Conservation (phyloP, 2,329 filamentous ascomycete species). For the Chrysosporium queenslandicum region DNA sequence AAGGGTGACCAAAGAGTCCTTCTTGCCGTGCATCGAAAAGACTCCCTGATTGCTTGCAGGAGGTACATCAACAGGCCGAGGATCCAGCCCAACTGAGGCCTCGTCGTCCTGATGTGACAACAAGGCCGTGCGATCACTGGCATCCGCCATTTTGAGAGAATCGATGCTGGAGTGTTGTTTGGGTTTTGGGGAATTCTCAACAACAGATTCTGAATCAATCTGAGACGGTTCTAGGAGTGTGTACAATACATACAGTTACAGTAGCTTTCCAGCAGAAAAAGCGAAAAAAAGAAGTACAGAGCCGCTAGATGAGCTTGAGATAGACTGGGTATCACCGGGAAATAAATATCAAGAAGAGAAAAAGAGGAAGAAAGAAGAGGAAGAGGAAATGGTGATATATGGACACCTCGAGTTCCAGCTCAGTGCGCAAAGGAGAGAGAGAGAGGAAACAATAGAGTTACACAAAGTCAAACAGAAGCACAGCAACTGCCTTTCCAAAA, state of each 20-base stretch:
- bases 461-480: neutral
- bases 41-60: neutral
- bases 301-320: neutral
- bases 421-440: neutral
- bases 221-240: neutral
- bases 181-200: no score
- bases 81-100: neutral
- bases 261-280: no score
- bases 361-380: neutral
- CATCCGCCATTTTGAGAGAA: neutral
- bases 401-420: neutral
- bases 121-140: constrained; percentile 1
- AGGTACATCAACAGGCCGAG: neutral
- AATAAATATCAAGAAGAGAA: neutral
- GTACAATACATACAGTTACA: neutral
- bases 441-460: neutral
- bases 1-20: neutral
- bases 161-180: neutral
- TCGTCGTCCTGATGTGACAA: constrained; percentile 3
- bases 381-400: neutral
- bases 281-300: neutral
- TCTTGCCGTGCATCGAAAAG: constrained; percentile 1
- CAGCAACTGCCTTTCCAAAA: neutral
- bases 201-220: neutral
- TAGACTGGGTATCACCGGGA: neutral